Conservation (phyloP, 129 eudicot genomes). For the Tanacetum coccineum region DNA sequence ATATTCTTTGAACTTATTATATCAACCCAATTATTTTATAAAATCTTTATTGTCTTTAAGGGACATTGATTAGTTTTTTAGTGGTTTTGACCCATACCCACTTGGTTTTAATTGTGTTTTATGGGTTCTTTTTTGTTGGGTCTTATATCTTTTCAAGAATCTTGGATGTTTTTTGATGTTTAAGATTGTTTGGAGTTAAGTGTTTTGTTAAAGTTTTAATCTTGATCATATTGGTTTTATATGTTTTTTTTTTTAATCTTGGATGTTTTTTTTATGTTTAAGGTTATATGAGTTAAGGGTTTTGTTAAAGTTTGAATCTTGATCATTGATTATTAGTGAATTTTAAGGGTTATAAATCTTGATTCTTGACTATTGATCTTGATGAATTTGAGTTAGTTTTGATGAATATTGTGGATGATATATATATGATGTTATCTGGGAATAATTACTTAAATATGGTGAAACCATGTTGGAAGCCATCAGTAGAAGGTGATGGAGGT, state of each 20-base stretch:
- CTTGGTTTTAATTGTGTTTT: constrained; percentile 25
- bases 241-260: no score
- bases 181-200: constrained; percentile 2
- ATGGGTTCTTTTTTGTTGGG: not conserved
- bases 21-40: constrained; percentile 20
- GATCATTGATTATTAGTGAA: constrained; percentile 25
- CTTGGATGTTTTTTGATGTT: not conserved
- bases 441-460: constrained; percentile 55
- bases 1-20: constrained; percentile 65
- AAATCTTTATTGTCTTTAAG: constrained; percentile 35
- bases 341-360: not conserved
- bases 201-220: constrained; percentile 29
- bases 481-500: constrained; percentile 44
- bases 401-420: constrained; percentile 41
- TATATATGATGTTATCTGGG: constrained; percentile 33
- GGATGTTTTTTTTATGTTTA: not conserved
- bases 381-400: constrained; percentile 21
- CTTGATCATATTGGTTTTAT: constrained; percentile 11
- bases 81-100: constrained; percentile 59
- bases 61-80: constrained; percentile 23
- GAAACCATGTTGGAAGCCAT: constrained; percentile 77
- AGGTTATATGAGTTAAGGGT: constrained; percentile 13
- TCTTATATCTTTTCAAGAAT: not conserved
- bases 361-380: constrained; percentile 25
- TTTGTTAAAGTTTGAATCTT: not conserved